Evolutionary conservation across 768 basidiomycete species (phyloP).

Genomic region (Dentipellis fragilis): DNA sequence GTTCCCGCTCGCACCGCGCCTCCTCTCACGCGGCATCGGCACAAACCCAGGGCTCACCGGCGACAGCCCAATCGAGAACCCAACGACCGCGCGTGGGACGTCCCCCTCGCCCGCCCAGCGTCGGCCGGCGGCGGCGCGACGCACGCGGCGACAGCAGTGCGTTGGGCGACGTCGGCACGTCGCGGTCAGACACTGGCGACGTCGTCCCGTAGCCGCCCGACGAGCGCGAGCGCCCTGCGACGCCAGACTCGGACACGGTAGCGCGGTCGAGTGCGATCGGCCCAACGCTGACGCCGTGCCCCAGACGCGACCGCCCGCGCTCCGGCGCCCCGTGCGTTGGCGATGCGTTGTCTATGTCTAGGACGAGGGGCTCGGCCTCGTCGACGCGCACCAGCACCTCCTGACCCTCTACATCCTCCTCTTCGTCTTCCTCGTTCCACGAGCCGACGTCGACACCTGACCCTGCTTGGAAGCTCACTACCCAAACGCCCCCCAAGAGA

Average conservation of each 20-base stretch:
- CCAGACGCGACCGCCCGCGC: neutral
- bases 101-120: constrained; percentile 4
- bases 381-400: neutral
- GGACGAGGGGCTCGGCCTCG: neutral
- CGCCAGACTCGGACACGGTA: neutral
- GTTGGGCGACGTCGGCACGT: constrained; percentile 9
- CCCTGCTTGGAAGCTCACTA: constrained; percentile 64
- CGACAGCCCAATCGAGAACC: constrained; percentile 69
- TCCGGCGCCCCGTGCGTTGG: neutral
- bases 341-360: neutral
- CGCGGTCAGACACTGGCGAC: neutral
- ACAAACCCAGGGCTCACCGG: constrained; percentile 72
- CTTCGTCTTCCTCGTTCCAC: constrained; percentile 28
- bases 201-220: neutral
- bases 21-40: constrained; percentile 46
- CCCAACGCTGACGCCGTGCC: neutral
- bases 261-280: neutral
- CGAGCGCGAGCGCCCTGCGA: neutral
- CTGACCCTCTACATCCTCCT: constrained; percentile 2
- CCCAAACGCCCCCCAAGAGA: constrained; percentile 82
- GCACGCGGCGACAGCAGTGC: neutral
- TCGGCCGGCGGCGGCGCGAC: constrained; percentile 10
- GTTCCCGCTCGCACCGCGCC: constrained; percentile 33
- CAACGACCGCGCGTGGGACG: constrained; percentile 22
- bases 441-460: constrained; percentile 27